Evolutionary conservation across 2,329 filamentous ascomycete species (phyloP), one percentile per base, ranked within the genome.

Genomic region (Colletotrichum tabaci): DNA sequence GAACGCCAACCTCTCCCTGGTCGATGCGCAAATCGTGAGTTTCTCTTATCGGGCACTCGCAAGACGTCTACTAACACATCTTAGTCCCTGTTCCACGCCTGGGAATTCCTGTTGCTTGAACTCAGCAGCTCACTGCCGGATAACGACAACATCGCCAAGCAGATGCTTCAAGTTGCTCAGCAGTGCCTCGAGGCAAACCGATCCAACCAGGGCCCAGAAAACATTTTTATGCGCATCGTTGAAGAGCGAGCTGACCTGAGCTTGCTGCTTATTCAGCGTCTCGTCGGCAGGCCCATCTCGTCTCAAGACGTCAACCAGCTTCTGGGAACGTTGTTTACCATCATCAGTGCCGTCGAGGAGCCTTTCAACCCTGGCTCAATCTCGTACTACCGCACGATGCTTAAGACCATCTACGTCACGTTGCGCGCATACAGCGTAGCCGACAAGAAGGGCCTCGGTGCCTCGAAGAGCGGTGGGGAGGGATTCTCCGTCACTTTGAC

Each of bases 1-100:
- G 52, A 99, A 99, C 80, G 85, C 93, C 73, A 98, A 99, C 80
- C 81, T 99, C 63, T 97, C 95, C 30, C 86, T 98, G 44, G 94
- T 99, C 44, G 95, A 98, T 80, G 94, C 96, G 30, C 95, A 99
- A 84, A 92, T 96, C 74, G 91, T 94, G 86, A 83, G 91, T 85
- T 46, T 49, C 49, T 35, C 23, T 52, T 35, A 1, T 26, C n/a
- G 47, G 15, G 16, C 4, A 23, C 15, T 23, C 44, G 12, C 23
- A 18, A 23, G 64, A 38, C 2, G 35, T n/a, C 18, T 21, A 50
- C 46, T 83, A 77, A 84, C 75, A 56, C 26, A 15, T 68, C 69
- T 46, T 77, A 94, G 92, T 89, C 91, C 53, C 89, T 99, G 21
- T 92, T 98, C 74, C 91, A 94, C 76, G 93, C 94, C 66, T 98